These are phyloP conservation scores for Heteromeles arbutifolia DNA, from an alignment of 306 rosid species.

Conservation along the genomic window DNA sequence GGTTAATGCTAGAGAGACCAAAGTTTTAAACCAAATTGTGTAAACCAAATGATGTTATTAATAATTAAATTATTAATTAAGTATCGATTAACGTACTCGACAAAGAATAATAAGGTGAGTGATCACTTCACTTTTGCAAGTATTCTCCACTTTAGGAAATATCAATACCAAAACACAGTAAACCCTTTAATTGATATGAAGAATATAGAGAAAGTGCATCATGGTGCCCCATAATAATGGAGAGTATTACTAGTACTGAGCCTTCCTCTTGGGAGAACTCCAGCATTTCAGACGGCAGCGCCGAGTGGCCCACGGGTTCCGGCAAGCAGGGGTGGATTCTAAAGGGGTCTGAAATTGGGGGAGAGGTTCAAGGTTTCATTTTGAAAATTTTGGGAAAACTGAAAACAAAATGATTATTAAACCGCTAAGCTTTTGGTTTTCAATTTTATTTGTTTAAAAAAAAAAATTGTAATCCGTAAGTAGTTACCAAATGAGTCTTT, in stretches of 20 bases:
- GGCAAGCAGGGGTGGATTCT: constrained; percentile 39
- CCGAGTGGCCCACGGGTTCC: constrained; percentile 45
- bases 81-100: no score
- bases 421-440: no score
- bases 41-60: no score
- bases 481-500: no score
- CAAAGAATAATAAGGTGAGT: constrained; percentile 60
- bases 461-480: no score
- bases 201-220: constrained; percentile 49
- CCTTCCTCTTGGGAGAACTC: constrained; percentile 46
- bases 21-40: no score
- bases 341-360: constrained; percentile 49
- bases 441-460: no score
- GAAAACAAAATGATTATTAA: no score
- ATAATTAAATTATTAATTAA: no score
- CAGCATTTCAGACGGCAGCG: constrained; percentile 46
- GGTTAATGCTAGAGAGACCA: no score
- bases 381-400: no score
- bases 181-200: constrained; percentile 27
- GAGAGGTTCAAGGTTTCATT: constrained; percentile 73
- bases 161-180: constrained; percentile 35
- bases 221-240: constrained; percentile 55
- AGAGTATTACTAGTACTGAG: not conserved
- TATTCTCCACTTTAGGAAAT: constrained; percentile 52
- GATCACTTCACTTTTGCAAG: constrained; percentile 79